Evolutionary conservation across 441 rosid genomes (phyloP).

Genomic region (Pelargonium cotyledonis): DNA sequence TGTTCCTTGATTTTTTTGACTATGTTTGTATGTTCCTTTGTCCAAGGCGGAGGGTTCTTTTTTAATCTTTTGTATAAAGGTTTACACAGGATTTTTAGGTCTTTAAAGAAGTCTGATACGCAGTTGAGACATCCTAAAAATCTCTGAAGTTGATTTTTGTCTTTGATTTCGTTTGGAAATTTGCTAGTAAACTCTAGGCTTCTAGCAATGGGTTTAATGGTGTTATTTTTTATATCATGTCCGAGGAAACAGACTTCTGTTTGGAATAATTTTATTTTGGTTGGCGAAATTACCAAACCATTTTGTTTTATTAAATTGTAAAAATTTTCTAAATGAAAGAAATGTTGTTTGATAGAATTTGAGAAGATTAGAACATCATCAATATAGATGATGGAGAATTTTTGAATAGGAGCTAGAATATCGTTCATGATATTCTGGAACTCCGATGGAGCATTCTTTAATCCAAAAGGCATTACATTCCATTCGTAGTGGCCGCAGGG

Average conservation of each 20-base stretch:
- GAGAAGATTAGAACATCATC: not conserved
- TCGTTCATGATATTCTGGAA: slow-evolving; percentile 10
- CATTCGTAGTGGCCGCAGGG: slow-evolving; percentile 12
- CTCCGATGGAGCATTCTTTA: slow-evolving; percentile 11
- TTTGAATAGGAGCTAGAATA: not conserved
- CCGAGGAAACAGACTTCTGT: not conserved
- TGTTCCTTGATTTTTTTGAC: not conserved
- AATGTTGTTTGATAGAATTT: not conserved
- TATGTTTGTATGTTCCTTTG: not conserved
- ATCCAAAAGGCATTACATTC: not conserved
- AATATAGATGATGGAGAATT: not conserved
- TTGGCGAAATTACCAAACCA: not conserved
- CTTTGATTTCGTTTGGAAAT: slow-evolving; percentile 2
- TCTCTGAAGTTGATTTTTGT: not conserved
- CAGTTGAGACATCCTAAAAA: not conserved
- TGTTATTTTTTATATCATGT: not conserved
- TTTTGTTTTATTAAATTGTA: not conserved
- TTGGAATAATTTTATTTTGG: not conserved
- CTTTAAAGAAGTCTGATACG: not conserved
- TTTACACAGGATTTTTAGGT: not conserved
- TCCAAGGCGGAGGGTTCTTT: not conserved
- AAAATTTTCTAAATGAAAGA: not conserved
- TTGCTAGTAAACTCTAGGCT: not conserved
- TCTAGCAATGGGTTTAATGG: not conserved
- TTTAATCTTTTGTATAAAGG: not conserved